A percentile compares a stretch with the other conserved stretches of the same genome.
These are phyloP conservation scores for Lithocarpus polystachyus DNA, from an alignment of 306 rosid genomes.

Conservation along the genomic window DNA sequence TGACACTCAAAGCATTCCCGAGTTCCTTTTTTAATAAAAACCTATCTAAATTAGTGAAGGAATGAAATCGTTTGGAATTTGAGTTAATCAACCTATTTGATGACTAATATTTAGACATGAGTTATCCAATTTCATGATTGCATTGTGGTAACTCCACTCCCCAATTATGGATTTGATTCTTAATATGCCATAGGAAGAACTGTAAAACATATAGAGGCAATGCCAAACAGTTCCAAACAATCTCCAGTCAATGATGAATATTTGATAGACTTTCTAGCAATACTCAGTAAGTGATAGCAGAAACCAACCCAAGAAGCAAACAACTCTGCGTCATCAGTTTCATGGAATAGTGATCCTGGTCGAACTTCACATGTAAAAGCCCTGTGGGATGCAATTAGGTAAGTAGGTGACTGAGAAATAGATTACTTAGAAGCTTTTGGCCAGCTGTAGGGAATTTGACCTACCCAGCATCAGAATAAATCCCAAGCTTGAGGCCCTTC, in stretches of 20 bases:
- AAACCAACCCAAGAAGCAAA: conserved; percentile 95
- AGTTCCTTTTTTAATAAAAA: background rate
- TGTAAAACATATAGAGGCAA: conserved; percentile 3
- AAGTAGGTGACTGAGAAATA: conserved; percentile 20
- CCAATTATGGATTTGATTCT: background rate
- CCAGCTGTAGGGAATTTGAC: conserved; percentile 24
- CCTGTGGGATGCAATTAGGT: conserved; percentile 44
- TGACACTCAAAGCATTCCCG: background rate
- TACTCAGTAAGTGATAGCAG: conserved; percentile 15
- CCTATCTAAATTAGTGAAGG: background rate
- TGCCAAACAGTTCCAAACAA: background rate
- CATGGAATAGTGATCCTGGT: conserved; percentile 87
- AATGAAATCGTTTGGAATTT: background rate
- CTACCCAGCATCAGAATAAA: conserved; percentile 98
- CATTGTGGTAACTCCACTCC: background rate
- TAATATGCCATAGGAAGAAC: background rate
- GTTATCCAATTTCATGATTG: background rate
- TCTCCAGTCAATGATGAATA: conserved; percentile 6
- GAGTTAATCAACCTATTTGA: background rate
- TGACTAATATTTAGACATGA: background rate
- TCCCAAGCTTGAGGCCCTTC: conserved; percentile 90
- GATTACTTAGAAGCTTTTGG: conserved; percentile 20
- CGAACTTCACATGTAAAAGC: conserved; percentile 88
- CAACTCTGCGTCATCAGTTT: conserved; percentile 66
- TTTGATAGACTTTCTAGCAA: conserved; percentile 4